Conservation (phyloP, 495 filamentous ascomycete species). For the Penicillium lividum region DNA sequence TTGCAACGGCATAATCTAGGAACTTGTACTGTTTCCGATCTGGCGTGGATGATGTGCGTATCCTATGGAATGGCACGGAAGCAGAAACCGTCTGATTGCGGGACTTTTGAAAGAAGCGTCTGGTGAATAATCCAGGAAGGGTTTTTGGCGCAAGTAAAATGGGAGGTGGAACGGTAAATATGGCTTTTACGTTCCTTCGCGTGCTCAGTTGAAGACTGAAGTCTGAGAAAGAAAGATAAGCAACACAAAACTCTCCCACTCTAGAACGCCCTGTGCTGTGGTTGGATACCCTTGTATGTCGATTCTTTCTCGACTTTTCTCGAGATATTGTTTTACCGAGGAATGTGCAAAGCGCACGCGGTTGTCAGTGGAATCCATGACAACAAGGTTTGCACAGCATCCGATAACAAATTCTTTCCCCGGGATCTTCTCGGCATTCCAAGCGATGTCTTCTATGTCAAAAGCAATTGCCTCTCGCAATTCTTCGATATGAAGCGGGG, state of each 20-base stretch:
- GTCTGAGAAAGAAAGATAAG: constrained; percentile 28
- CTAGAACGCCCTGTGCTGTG: constrained; percentile 11
- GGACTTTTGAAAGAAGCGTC: neutral
- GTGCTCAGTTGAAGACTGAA: constrained; percentile 22
- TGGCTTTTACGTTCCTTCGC: constrained; percentile 2
- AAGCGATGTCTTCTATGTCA: constrained; percentile 21
- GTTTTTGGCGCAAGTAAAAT: neutral
- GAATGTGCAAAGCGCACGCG: constrained; percentile 37
- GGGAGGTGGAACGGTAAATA: neutral
- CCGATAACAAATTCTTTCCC: constrained; percentile 25
- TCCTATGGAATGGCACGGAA: neutral
- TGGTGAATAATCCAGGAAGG: neutral
- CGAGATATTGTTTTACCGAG: constrained; percentile 34
- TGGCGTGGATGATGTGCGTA: constrained; percentile 1
- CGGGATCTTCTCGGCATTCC: constrained; percentile 28
- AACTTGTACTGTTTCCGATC: constrained; percentile 16
- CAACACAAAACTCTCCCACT: constrained; percentile 27
- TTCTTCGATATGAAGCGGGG: constrained; percentile 35
- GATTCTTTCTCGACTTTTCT: constrained; percentile 5
- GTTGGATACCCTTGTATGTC: constrained; percentile 8
- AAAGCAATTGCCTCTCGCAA: constrained; percentile 37
- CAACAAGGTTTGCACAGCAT: constrained; percentile 34
- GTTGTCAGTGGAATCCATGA: constrained; percentile 24
- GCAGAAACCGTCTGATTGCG: neutral
- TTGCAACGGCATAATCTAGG: constrained; percentile 14